Evolutionary conservation across 2,329 filamentous ascomycete species (phyloP).

Genomic region (Grosmannia penicillata): DNA sequence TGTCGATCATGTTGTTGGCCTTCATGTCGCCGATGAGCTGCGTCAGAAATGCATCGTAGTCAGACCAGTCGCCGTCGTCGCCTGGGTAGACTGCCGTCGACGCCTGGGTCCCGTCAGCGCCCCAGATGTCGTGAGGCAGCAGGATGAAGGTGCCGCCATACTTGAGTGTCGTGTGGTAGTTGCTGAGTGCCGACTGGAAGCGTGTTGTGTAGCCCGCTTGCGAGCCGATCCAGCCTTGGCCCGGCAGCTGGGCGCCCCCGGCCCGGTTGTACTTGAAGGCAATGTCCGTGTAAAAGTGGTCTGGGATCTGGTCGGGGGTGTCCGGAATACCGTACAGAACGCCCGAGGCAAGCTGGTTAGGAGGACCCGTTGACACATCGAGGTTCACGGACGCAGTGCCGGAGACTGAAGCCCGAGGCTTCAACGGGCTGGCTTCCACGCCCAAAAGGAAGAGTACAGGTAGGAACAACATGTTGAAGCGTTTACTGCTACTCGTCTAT

Average conservation of each 20-base stretch:
- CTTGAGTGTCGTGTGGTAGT: conserved; percentile 27
- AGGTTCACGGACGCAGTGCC: conserved; percentile 12
- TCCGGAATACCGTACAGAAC: conserved; percentile 13
- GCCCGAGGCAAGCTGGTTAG: conserved; percentile 12
- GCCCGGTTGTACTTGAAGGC: conserved; percentile 12
- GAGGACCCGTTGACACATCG: conserved; percentile 6
- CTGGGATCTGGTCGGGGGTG: conserved; percentile 9
- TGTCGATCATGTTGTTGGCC: conserved; percentile 20
- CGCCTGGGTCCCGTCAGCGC: conserved; percentile 26
- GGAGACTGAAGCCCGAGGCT: too few species aligned
- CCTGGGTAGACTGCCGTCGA: conserved; percentile 26
- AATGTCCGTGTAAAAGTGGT: conserved; percentile 11
- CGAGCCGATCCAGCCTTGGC: conserved; percentile 10
- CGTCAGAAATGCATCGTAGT: conserved; percentile 26
- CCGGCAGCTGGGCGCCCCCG: conserved; percentile 11
- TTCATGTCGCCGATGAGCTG: conserved; percentile 20
- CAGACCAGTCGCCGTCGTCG: conserved; percentile 31
- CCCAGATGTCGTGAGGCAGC: conserved; percentile 31
- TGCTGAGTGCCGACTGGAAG: conserved; percentile 26
- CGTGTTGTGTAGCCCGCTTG: conserved; percentile 14
- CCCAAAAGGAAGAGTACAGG: too few species aligned
- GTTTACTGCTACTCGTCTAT: too few species aligned
- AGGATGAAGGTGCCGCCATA: conserved; percentile 28
- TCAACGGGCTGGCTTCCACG: too few species aligned
- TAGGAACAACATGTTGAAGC: too few species aligned